Evolutionary conservation across 2,329 filamentous ascomycete species (phyloP), one percentile per base, ranked within the genome.

Genomic region (Claviceps paspali): DNA sequence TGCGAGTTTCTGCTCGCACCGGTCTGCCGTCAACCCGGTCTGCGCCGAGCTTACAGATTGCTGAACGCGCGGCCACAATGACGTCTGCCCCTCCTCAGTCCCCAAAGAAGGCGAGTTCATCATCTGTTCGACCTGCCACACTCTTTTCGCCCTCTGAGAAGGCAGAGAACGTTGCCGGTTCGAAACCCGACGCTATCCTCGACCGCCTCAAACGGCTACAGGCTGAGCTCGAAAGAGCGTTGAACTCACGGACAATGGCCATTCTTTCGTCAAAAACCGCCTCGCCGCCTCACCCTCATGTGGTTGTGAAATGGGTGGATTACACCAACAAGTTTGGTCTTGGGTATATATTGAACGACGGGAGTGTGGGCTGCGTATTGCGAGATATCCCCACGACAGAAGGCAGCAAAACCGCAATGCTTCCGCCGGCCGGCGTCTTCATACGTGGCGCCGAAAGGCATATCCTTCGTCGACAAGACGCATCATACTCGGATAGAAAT

Each of bases 281-380:
- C 43, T 55, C 67, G 38, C 61, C 69, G 52, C 51, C 76, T 43
- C 56, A 79, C 52, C 68, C 79, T 51, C 60, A 76, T 51, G 71
- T 79, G 31, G 75, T 79, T 10, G 72, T 79, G 9, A 85, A 87
- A 52, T 91, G 83, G 83, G 83, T 91, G 6, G 83, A 91, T 53
- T 91, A 91, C 55, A 85, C 82, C 41, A 84, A 86, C 57, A 86
- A 86, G 53, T 85, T 86, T 53, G 83, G 83, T 10, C 68, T 91
- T 12, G 83, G 83, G 26, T 91, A 88, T 50, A 84, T 88, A 40
- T 63, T 91, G 38, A 83, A 83, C 43, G 81, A 88, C 45, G 82
- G 83, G 22, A 85, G 77, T 43, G 77, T 87, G 15, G 83, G 82
- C 12, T 86, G 80, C 45, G 73, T 79, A 34, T 61, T 76, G 35